Evolutionary conservation across 805 yeast genomes (phyloP).

Genomic region (Kregervanrija delftensis): DNA sequence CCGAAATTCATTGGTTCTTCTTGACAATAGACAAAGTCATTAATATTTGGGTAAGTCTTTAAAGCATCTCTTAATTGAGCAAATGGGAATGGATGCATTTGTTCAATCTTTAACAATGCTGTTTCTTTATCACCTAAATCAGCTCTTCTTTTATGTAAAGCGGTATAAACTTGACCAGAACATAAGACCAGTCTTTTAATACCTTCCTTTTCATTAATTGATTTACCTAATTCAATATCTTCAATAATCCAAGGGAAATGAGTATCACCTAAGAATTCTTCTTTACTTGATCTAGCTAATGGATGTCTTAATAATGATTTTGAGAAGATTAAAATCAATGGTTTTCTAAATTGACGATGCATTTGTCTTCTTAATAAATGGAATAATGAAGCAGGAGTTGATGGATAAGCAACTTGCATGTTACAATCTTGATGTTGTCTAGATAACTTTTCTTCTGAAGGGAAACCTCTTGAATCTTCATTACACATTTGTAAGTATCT

Average conservation of each 20-base stretch:
- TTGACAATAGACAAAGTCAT: slow-evolving; percentile 94
- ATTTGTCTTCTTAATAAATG: slow-evolving; percentile 97
- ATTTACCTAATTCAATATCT: slow-evolving; percentile 77
- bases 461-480: slow-evolving; percentile 94
- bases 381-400: slow-evolving; percentile 95
- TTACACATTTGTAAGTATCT: slow-evolving; percentile 93
- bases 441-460: slow-evolving; percentile 77
- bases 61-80: slow-evolving; percentile 85
- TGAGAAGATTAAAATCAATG: slow-evolving; percentile 82
- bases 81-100: slow-evolving; percentile 98
- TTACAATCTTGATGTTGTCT: slow-evolving; percentile 99
- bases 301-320: slow-evolving; percentile 95
- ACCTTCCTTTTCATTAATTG: slow-evolving; percentile 70
- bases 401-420: slow-evolving; percentile 96
- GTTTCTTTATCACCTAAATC: slow-evolving; percentile 70
- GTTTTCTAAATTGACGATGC: slow-evolving; percentile 98
- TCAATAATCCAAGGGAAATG: slow-evolving; percentile 96
- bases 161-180: slow-evolving; percentile 92
- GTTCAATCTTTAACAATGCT: slow-evolving; percentile 86
- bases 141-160: slow-evolving; percentile 84
- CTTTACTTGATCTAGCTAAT: slow-evolving; percentile 79
- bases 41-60: slow-evolving; percentile 69
- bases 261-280: slow-evolving; percentile 85
- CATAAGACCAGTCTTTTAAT: slow-evolving; percentile 81
- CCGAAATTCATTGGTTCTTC: slow-evolving; percentile 99